A percentile compares a stretch with the other conserved stretches of the same genome.
These are phyloP conservation scores for Fusarium sp. DNA, from an alignment of 2,329 filamentous ascomycete genomes.

Conservation along the genomic window DNA sequence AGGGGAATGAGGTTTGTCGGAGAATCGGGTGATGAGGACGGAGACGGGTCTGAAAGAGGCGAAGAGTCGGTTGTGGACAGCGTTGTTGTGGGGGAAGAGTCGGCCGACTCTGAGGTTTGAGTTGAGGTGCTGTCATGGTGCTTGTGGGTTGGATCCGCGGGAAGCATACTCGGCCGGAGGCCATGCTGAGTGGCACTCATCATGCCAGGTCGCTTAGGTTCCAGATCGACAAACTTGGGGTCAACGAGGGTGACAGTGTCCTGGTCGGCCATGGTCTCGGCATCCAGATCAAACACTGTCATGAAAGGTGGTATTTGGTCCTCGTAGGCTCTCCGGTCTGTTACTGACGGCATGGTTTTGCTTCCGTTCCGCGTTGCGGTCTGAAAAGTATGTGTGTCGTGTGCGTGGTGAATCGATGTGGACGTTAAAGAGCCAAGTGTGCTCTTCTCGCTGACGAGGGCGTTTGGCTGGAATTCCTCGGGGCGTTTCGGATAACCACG, in stretches of 20 bases:
- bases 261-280: constrained; percentile 64
- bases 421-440: constrained; percentile 3
- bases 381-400: constrained; percentile 3
- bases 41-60: constrained; percentile 88
- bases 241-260: constrained; percentile 67
- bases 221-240: constrained; percentile 64
- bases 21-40: constrained; percentile 92
- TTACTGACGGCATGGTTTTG: constrained; percentile 70
- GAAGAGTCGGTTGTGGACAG: constrained; percentile 93
- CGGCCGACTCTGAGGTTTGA: constrained; percentile 83
- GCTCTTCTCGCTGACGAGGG: constrained; percentile 10
- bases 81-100: constrained; percentile 95
- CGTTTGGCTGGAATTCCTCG: constrained; percentile 15
- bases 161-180: constrained; percentile 55
- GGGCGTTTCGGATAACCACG: constrained; percentile 20
- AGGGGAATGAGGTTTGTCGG: constrained; percentile 80
- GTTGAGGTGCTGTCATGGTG: constrained; percentile 84
- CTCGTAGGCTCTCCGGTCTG: constrained; percentile 72
- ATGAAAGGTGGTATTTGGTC: constrained; percentile 81
- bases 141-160: constrained; percentile 69
- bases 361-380: constrained; percentile 13
- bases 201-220: constrained; percentile 54
- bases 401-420: constrained; percentile 3
- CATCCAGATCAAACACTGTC: constrained; percentile 78
- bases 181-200: constrained; percentile 53